Conservation (phyloP, 2,329 filamentous ascomycete genomes). For the Hypoxylon rubiginosum region DNA sequence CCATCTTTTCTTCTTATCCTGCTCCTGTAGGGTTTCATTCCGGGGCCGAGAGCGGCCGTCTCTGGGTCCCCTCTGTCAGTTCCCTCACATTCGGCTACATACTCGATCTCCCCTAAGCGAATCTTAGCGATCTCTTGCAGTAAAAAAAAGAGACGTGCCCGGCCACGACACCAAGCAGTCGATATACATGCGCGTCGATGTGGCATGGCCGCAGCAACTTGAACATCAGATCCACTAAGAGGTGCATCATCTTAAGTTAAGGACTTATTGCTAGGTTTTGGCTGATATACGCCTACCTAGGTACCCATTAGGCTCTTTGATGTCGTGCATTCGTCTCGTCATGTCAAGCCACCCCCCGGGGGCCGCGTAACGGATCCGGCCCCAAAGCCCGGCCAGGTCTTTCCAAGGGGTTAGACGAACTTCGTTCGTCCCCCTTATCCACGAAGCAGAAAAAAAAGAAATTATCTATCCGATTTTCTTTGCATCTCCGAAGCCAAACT, state of each 20-base stretch:
- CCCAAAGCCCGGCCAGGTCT: conserved; percentile 25
- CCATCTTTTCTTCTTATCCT: conserved; percentile 27
- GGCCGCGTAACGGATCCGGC: conserved; percentile 22
- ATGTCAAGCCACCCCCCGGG: conserved; percentile 28
- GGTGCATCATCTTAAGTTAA: conserved; percentile 32
- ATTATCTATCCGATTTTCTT: conserved; percentile 21
- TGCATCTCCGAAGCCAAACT: conserved; percentile 21
- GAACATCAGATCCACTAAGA: conserved; percentile 30
- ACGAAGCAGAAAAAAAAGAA: conserved; percentile 5
- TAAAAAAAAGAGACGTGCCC: conserved; percentile 7
- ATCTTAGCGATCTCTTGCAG: conserved; percentile 29
- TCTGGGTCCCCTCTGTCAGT: conserved; percentile 17
- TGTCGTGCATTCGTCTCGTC: conserved; percentile 33
- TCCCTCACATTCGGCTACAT: conserved; percentile 18
- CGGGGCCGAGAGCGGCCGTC: conserved; percentile 36
- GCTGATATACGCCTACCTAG: conserved; percentile 42
- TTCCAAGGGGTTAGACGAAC: conserved; percentile 13
- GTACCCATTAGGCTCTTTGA: conserved; percentile 46
- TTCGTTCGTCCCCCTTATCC: conserved; percentile 12
- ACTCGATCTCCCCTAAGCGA: conserved; percentile 20
- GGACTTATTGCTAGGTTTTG: conserved; percentile 37
- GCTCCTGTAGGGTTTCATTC: conserved; percentile 36
- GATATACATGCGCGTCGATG: conserved; percentile 22
- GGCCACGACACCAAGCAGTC: conserved; percentile 16
- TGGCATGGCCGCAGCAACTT: conserved; percentile 22